Conservation (phyloP, 441 rosid genomes). For the Flueggea neowawraea region DNA sequence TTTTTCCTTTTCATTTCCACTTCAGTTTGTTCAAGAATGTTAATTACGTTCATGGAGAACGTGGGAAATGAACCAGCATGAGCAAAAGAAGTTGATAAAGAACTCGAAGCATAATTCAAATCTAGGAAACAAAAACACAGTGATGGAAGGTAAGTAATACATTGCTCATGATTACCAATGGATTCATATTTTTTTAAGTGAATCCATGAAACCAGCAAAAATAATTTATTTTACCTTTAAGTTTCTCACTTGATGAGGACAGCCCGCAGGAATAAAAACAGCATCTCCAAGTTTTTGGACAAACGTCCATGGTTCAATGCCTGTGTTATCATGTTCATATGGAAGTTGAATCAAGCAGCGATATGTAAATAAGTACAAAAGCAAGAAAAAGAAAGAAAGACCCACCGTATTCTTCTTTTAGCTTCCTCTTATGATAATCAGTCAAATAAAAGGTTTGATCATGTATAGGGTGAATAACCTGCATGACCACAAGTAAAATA, state of each 20-base stretch:
- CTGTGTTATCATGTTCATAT: slow-evolving; percentile 24
- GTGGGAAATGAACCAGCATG: too few species aligned
- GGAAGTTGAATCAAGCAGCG: not conserved
- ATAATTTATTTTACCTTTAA: slow-evolving; percentile 52
- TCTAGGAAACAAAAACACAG: too few species aligned
- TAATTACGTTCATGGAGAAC: too few species aligned
- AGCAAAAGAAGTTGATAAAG: too few species aligned
- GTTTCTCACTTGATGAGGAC: slow-evolving; percentile 97
- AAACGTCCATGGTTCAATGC: slow-evolving; percentile 93
- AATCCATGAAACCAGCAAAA: not conserved
- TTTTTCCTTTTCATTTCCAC: too few species aligned
- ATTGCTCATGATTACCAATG: not conserved
- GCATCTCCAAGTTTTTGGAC: slow-evolving; percentile 90
- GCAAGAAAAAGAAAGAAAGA: not conserved
- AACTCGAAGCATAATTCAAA: too few species aligned
- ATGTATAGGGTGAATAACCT: slow-evolving; percentile 72
- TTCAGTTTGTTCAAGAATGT: too few species aligned
- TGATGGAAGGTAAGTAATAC: not conserved
- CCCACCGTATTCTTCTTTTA: slow-evolving; percentile 84
- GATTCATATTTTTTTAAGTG: not conserved
- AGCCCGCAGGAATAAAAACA: slow-evolving; percentile 90
- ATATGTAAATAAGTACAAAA: not conserved
- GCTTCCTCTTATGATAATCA: slow-evolving; percentile 56
- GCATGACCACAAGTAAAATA: too few species aligned
- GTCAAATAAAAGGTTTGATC: slow-evolving; percentile 74